A percentile compares a stretch with the other conserved stretches of the same genome.
These are phyloP conservation scores for Pleomassaria siparia DNA, from an alignment of 2,329 filamentous ascomycete genomes.

Conservation along the genomic window DNA sequence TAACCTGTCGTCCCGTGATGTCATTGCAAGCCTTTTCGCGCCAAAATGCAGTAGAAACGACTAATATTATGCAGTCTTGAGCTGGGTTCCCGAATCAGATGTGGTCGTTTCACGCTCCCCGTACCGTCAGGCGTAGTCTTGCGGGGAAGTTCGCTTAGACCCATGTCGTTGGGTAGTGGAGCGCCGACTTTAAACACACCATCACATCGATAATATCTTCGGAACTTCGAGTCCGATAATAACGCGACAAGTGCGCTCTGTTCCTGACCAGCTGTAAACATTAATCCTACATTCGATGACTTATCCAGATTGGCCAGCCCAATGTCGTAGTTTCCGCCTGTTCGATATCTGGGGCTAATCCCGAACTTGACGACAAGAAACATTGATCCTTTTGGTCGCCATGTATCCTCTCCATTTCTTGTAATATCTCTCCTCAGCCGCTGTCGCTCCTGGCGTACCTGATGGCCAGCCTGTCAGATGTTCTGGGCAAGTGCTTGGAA, in stretches of 20 bases:
- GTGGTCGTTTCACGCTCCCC: neutral
- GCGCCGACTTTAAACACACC: neutral
- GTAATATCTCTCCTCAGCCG: slow-evolving; percentile 35
- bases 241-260: neutral
- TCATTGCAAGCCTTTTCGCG: neutral
- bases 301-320: neutral
- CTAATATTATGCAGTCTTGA: neutral
- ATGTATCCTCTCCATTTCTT: slow-evolving; percentile 45
- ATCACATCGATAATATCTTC: neutral
- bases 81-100: neutral
- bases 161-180: neutral
- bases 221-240: neutral
- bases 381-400: slow-evolving; percentile 44
- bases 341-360: slow-evolving; percentile 22
- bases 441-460: slow-evolving; percentile 34
- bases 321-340: neutral
- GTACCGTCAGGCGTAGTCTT: neutral
- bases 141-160: neutral
- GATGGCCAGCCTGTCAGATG: slow-evolving; percentile 75
- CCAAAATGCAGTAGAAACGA: too few relatives aligned
- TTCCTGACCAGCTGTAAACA: neutral
- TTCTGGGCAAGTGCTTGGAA: slow-evolving; percentile 75
- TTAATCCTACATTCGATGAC: neutral
- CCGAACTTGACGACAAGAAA: slow-evolving; percentile 46
- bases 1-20: neutral